A percentile compares a stretch with the other conserved stretches of the same genome.
These are phyloP conservation scores for Epichloe glyceriae DNA, from an alignment of 2,329 filamentous ascomycete genomes.

Conservation along the genomic window DNA sequence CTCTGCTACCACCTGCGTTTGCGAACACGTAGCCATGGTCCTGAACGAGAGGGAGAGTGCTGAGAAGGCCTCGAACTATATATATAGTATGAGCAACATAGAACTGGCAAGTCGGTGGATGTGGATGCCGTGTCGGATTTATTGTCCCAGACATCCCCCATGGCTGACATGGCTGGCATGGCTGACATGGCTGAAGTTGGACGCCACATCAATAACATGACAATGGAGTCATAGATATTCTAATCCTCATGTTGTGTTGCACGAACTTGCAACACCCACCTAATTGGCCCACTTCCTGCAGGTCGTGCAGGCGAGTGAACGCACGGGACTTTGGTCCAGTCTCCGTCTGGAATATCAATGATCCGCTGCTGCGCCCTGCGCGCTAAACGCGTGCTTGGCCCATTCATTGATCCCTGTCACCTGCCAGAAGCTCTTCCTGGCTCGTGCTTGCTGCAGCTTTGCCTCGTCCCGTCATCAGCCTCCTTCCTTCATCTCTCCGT, in stretches of 20 bases:
- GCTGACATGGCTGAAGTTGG: not conserved
- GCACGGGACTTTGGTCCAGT: not conserved
- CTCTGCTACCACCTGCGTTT: not conserved
- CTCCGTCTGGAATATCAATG: not conserved
- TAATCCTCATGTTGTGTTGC: too few relatives aligned
- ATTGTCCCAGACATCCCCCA: not conserved
- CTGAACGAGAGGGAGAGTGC: not conserved
- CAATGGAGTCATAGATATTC: not conserved
- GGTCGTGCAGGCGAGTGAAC: not conserved
- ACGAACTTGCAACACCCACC: too few relatives aligned
- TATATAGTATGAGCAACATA: not conserved
- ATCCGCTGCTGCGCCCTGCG: not conserved
- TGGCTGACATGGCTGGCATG: not conserved
- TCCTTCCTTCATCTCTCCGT: not conserved
- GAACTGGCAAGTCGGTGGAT: not conserved
- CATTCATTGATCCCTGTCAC: not conserved
- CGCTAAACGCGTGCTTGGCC: not conserved
- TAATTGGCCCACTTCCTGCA: not conserved
- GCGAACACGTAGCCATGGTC: not conserved
- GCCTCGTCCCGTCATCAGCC: not conserved
- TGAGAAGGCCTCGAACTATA: not conserved
- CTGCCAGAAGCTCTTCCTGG: conserved; percentile 1
- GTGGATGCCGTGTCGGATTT: not conserved
- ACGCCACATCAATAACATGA: not conserved
- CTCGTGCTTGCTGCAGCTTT: not conserved